phyloP scores from a whole-genome alignment of 148 eudicot genomes.

The Dianthus caryophyllus region DNA sequence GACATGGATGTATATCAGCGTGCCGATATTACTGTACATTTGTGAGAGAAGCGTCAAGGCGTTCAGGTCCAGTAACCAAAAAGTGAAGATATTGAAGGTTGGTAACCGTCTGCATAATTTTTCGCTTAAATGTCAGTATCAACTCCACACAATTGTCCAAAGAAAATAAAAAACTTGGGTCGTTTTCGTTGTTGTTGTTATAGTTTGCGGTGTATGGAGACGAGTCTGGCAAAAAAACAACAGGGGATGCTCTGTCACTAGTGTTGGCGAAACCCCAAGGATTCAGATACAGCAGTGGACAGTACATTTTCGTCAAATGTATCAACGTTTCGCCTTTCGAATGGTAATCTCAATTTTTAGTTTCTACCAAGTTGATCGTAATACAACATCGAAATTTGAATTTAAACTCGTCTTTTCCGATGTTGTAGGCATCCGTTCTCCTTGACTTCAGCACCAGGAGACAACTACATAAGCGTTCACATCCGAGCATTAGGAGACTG shows the following conservation, averaged over 20 bases:
- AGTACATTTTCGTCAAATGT: slow-evolving; percentile 55
- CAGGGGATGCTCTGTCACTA: slow-evolving; percentile 45
- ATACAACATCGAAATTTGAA: too few species aligned
- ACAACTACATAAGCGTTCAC: slow-evolving; percentile 57
- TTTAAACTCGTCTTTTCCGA: not conserved
- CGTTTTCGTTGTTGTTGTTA: not conserved
- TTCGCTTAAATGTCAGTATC: not conserved
- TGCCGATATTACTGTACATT: slow-evolving; percentile 35
- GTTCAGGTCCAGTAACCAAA: slow-evolving; percentile 41
- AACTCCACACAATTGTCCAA: not conserved
- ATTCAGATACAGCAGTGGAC: slow-evolving; percentile 50
- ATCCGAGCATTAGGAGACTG: slow-evolving; percentile 62
- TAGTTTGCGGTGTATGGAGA: slow-evolving; percentile 50
- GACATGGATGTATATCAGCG: slow-evolving; percentile 62
- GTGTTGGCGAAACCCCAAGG: slow-evolving; percentile 46
- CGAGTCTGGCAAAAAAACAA: slow-evolving; percentile 6
- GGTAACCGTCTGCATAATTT: not conserved
- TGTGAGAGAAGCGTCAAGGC: slow-evolving; percentile 39
- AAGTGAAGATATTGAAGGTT: slow-evolving; percentile 44
- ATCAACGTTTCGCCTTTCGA: slow-evolving; percentile 50
- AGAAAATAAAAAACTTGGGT: not conserved
- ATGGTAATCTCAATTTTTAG: slow-evolving; percentile 31
- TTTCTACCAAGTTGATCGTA: too few species aligned
- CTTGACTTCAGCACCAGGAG: slow-evolving; percentile 60
- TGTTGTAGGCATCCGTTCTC: slow-evolving; percentile 56